Evolutionary conservation across 1,139 yeast species (phyloP), one percentile per base, ranked within the genome.

Genomic region (Suhomyces yuchorum): DNA sequence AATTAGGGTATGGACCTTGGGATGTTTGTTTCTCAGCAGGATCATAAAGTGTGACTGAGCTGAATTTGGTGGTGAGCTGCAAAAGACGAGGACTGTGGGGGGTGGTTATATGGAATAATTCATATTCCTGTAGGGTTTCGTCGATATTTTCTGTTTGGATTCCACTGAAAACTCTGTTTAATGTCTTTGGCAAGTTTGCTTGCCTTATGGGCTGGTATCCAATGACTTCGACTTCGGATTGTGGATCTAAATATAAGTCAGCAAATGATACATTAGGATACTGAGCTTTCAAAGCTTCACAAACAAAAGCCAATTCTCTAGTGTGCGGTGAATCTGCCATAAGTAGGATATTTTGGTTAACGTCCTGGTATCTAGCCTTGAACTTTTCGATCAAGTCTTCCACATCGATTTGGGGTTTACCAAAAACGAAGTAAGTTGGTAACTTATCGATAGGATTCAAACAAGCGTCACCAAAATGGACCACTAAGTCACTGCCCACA

Each of bases 391-490:
- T 52, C 1, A 80, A 54, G 0, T 46, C 42, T 0, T 62, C 67
- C 2, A 67, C 15, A 51, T 84, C 77, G 23, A 84, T 51, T 14
- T 63, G 65, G 0, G 95, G 92, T 47, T 71, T 75, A 1, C 96
- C 96, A 63, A 89, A 81, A 0, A 88, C 85, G 61, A 87, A 91
- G 0, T 84, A 82, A 0, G 91, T 88, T 0, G 87, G 82, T n/a
- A 88, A 64, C 43, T 80, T 82, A 40, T 79, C 82, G 6, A 89
- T 84, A 0, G 92, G 86, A 56, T 87, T 91, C 59, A 93, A 69
- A 65, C 99, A 93, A 0, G 98, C 95, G 62, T 90, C 96, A 3
- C 99, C 99, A 65, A 91, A 90, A 66, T 93, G 99, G 1, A 92
- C 83, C 26, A 95, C 90, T 9, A 87, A 69, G 54, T 92, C 96